Percentiles rank a stretch among this genome's conserved stretches.
Evolutionary conservation across 23 red algal genomes (phyloP).

Genomic region (Gracilaria gracilis): DNA sequence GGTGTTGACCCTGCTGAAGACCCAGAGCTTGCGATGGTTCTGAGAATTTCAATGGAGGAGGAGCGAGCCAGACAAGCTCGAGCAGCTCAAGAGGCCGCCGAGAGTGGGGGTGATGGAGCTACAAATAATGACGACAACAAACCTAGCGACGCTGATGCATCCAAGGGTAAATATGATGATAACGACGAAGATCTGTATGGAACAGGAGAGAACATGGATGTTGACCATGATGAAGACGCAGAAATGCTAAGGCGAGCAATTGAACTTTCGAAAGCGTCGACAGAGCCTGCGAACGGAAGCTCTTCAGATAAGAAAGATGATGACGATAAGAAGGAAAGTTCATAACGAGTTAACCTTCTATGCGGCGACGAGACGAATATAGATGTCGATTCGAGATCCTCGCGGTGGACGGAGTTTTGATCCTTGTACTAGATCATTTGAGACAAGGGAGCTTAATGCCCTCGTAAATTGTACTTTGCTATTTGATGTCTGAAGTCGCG

Average conservation of each 20-base stretch:
- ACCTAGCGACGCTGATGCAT: slow-evolving; percentile 1
- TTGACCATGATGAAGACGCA: slow-evolving; percentile 73
- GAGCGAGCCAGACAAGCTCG: slow-evolving; percentile 88
- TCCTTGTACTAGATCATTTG: background rate
- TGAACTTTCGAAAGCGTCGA: slow-evolving; percentile 74
- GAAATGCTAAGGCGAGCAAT: slow-evolving; percentile 84
- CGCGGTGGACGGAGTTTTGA: background rate
- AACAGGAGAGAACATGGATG: slow-evolving; percentile 67
- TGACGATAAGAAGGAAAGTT: slow-evolving; percentile 47
- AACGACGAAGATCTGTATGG: slow-evolving; percentile 80
- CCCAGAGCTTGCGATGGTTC: slow-evolving; percentile 96
- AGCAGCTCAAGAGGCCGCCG: slow-evolving; percentile 55
- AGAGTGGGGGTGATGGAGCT: slow-evolving; percentile 33
- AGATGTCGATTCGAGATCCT: background rate
- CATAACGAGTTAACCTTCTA: background rate
- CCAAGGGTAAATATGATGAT: slow-evolving; percentile 47
- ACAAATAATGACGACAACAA: slow-evolving; percentile 10
- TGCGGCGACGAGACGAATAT: background rate
- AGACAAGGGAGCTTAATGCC: background rate
- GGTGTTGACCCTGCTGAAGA: slow-evolving; percentile 87
- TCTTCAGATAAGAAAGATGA: slow-evolving; percentile 44
- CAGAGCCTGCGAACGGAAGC: slow-evolving; percentile 18
- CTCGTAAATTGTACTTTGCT: slow-evolving; percentile 13
- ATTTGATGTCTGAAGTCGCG: background rate
- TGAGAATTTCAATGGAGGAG: slow-evolving; percentile 97